Percentiles rank a stretch among this genome's conserved stretches.
These are phyloP conservation scores for Anastatica hierochuntica DNA, from an alignment of 345 rosid genomes.

Conservation along the genomic window DNA sequence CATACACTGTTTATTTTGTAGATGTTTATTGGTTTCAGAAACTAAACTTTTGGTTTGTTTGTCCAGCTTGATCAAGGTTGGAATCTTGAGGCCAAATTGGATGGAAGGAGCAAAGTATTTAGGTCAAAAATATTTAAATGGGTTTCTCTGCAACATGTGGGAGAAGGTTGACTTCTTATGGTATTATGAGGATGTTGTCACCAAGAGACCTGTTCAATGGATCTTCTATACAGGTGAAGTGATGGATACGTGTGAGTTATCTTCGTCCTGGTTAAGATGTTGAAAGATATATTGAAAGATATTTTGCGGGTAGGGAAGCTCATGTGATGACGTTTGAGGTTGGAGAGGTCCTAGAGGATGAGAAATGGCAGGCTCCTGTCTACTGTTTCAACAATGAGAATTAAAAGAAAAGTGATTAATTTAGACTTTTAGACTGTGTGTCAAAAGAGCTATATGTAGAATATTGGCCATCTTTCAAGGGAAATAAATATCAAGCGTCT, in stretches of 20 bases:
- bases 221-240: conserved; percentile 40
- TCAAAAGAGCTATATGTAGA: no score
- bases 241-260: no score
- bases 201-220: conserved; percentile 61
- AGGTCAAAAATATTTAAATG: conserved; percentile 37
- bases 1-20: neutral
- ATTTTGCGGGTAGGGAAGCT: conserved; percentile 34
- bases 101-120: conserved; percentile 52
- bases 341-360: conserved; percentile 51
- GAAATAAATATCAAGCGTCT: no score
- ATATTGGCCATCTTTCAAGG: no score
- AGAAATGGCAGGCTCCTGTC: conserved; percentile 51
- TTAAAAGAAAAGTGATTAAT: neutral
- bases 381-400: conserved; percentile 35
- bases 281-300: neutral
- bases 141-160: conserved; percentile 56
- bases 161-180: conserved; percentile 52
- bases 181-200: conserved; percentile 52
- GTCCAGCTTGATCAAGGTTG: conserved; percentile 23
- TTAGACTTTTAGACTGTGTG: neutral
- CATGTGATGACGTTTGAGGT: conserved; percentile 69
- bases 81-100: conserved; percentile 60
- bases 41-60: neutral
- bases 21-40: neutral
- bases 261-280: neutral